Evolutionary conservation across 2,329 filamentous ascomycete genomes (phyloP).

Genomic region (Tolypocladium cylindrosporum): DNA sequence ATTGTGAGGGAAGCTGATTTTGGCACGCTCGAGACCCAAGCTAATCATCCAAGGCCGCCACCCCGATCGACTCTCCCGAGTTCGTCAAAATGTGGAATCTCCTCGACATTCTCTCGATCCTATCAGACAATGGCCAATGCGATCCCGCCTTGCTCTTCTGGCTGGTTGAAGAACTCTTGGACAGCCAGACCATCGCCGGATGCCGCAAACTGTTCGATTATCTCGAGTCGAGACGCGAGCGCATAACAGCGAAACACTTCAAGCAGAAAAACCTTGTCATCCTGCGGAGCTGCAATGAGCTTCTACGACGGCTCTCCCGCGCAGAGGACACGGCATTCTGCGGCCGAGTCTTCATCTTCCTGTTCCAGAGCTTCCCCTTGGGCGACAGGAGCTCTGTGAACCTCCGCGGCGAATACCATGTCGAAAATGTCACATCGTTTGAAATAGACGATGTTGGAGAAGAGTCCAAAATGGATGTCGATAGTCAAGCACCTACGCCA

Average conservation of each 20-base stretch:
- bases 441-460: constrained; percentile 31
- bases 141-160: constrained; percentile 79
- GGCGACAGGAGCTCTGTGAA: constrained; percentile 98
- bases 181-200: constrained; percentile 88
- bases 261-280: constrained; percentile 81
- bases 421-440: constrained; percentile 88
- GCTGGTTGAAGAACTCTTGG: constrained; percentile 88
- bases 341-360: constrained; percentile 93
- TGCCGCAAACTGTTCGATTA: constrained; percentile 92
- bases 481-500: constrained; percentile 33
- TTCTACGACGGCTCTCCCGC: constrained; percentile 85
- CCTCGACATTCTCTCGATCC: constrained; percentile 79
- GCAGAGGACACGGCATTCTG: constrained; percentile 97
- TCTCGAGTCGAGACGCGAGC: constrained; percentile 83
- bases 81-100: constrained; percentile 90
- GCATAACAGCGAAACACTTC: constrained; percentile 72
- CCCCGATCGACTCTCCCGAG: constrained; percentile 62
- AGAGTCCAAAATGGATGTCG: constrained; percentile 51
- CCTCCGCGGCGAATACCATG: constrained; percentile 87
- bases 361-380: constrained; percentile 95
- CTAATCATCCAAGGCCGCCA: constrained; percentile 48
- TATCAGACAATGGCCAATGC: constrained; percentile 69
- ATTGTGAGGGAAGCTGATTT: constrained; percentile 47
- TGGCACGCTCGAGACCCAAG: not conserved
- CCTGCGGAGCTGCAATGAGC: constrained; percentile 87